Conservation (phyloP, 2,329 filamentous ascomycete species). For the Colletotrichum liriopes region DNA sequence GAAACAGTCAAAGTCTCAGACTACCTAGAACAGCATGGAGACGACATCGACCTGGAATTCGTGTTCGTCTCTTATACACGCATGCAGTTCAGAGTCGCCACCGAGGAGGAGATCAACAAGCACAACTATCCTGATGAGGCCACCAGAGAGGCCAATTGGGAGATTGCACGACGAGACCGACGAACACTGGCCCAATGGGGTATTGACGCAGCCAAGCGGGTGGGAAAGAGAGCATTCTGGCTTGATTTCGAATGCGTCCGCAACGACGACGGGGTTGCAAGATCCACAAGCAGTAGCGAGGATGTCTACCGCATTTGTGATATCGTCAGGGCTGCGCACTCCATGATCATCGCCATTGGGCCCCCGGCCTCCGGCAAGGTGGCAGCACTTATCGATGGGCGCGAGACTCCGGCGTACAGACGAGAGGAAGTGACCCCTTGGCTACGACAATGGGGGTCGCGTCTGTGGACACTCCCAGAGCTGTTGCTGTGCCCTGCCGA, state of each 20-base stretch:
- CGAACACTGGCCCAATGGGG: slow-evolving; percentile 53
- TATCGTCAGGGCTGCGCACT: slow-evolving; percentile 59
- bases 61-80: slow-evolving; percentile 60
- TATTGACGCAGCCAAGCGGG: slow-evolving; percentile 54
- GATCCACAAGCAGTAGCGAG: slow-evolving; percentile 45
- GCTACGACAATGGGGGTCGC: slow-evolving; percentile 58
- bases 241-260: slow-evolving; percentile 60
- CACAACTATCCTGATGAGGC: slow-evolving; percentile 41
- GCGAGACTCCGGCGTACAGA: background rate
- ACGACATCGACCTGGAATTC: slow-evolving; percentile 50
- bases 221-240: slow-evolving; percentile 59
- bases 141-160: slow-evolving; percentile 41
- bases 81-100: slow-evolving; percentile 55
- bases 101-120: slow-evolving; percentile 41
- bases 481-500: slow-evolving; percentile 46
- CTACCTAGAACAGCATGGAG: slow-evolving; percentile 45
- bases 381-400: slow-evolving; percentile 48
- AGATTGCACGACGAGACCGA: slow-evolving; percentile 46
- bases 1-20: slow-evolving; percentile 47
- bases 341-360: slow-evolving; percentile 59
- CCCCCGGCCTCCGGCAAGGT: slow-evolving; percentile 45
- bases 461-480: slow-evolving; percentile 64
- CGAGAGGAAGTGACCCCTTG: slow-evolving; percentile 8
- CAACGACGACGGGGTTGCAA: slow-evolving; percentile 49
- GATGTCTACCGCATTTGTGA: slow-evolving; percentile 61